phyloP scores from a whole-genome alignment of 345 rosid genomes.

The Mangifera indica region DNA sequence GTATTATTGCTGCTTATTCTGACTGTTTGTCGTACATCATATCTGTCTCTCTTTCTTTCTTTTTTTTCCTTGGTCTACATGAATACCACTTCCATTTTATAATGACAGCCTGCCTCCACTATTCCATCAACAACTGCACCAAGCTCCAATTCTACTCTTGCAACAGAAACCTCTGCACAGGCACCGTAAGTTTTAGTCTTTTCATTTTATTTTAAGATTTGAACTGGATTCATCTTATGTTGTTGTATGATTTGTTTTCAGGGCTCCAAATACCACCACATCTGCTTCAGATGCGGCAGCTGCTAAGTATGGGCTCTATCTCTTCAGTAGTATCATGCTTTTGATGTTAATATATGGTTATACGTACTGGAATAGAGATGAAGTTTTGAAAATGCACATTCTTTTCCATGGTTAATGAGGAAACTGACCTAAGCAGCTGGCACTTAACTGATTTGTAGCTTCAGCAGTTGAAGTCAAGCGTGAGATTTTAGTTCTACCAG shows the following conservation, averaged over 20 bases:
- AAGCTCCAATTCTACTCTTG: conserved; percentile 38
- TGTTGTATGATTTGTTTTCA: conserved; percentile 17
- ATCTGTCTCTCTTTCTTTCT: background rate
- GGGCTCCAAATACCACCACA: conserved; percentile 29
- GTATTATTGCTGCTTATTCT: conserved; percentile 28
- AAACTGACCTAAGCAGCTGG: too few species aligned
- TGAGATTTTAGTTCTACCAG: background rate
- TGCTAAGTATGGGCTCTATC: conserved; percentile 37
- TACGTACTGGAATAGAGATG: background rate
- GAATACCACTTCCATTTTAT: conserved; percentile 13
- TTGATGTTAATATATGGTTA: background rate
- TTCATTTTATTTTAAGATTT: background rate
- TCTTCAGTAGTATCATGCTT: background rate
- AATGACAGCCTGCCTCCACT: conserved; percentile 54
- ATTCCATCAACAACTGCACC: conserved; percentile 43
- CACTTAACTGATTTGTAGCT: background rate
- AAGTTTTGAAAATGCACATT: background rate
- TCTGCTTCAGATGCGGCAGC: conserved; percentile 39
- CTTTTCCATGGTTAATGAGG: background rate
- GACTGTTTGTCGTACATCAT: background rate
- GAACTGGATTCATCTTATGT: conserved; percentile 5
- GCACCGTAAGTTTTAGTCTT: conserved; percentile 44
- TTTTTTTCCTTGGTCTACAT: background rate
- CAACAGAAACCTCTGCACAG: conserved; percentile 52
- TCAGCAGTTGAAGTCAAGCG: background rate